Conservation (phyloP, 2,329 filamentous ascomycete genomes). For the Ophiostoma ips region DNA sequence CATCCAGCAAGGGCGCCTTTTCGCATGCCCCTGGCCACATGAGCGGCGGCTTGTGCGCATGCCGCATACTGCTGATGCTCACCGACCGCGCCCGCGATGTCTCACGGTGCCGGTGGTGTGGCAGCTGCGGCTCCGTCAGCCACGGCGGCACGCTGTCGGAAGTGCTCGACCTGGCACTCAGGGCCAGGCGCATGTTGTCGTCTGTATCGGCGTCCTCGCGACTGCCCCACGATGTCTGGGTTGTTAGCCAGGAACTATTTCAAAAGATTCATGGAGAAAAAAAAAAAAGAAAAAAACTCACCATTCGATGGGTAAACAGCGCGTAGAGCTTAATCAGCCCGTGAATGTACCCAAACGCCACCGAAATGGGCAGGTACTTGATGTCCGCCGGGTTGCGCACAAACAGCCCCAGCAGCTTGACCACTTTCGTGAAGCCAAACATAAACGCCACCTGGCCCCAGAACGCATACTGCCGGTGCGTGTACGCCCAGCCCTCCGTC, state of each 20-base stretch:
- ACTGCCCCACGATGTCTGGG: conserved; percentile 87
- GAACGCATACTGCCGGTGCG: conserved; percentile 40
- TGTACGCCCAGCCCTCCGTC: conserved; percentile 44
- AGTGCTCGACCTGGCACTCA: conserved; percentile 9
- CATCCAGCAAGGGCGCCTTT: conserved; percentile 8
- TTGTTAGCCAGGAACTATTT: neutral
- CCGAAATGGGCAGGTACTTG: conserved; percentile 66
- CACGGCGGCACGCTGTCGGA: conserved; percentile 28
- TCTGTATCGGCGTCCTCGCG: conserved; percentile 81
- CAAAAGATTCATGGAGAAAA: neutral
- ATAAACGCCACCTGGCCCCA: conserved; percentile 58
- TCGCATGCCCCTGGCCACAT: conserved; percentile 5
- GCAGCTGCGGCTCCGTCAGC: neutral
- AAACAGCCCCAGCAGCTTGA: conserved; percentile 83
- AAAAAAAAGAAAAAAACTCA: conserved; percentile 21
- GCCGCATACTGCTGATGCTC: conserved; percentile 7
- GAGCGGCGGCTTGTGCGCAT: neutral
- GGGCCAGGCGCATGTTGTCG: conserved; percentile 29
- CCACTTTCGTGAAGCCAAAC: conserved; percentile 70
- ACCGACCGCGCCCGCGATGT: neutral
- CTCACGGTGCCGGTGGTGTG: neutral
- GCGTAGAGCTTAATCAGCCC: conserved; percentile 87
- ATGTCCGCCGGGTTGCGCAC: conserved; percentile 71
- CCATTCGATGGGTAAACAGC: conserved; percentile 67
- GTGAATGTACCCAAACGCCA: conserved; percentile 86